phyloP scores from a whole-genome alignment of 768 basidiomycete species.

The Boletus rubroflammeus region DNA sequence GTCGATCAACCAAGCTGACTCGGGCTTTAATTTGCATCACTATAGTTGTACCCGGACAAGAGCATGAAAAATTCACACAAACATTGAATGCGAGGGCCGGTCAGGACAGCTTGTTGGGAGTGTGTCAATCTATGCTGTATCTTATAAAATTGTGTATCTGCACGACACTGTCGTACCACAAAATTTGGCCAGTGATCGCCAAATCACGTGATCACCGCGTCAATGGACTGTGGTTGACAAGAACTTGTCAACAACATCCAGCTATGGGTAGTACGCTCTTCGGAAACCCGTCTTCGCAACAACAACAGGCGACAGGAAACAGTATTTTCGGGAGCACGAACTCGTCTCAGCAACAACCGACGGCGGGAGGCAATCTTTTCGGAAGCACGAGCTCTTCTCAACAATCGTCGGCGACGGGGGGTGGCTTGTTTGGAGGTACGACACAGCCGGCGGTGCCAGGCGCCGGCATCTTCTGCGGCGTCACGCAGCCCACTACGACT shows the following conservation, averaged over 20 bases:
- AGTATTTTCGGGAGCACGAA: slow-evolving; percentile 25
- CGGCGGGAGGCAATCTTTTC: slow-evolving; percentile 16
- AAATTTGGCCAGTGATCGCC: too few relatives aligned
- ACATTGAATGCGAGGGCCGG: neutral
- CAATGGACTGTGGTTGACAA: neutral
- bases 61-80: slow-evolving; percentile 15
- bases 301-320: slow-evolving; percentile 22
- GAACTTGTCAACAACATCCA: neutral
- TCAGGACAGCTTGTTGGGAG: neutral
- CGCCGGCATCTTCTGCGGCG: slow-evolving; percentile 9
- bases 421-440: slow-evolving; percentile 16
- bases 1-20: neutral
- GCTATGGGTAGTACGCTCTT: slow-evolving; percentile 19
- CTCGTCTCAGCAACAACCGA: slow-evolving; percentile 25
- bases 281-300: slow-evolving; percentile 22
- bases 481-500: slow-evolving; percentile 12
- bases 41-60: slow-evolving; percentile 25
- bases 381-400: slow-evolving; percentile 13
- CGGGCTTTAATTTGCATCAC: neutral
- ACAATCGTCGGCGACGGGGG: slow-evolving; percentile 11
- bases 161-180: neutral
- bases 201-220: slow-evolving; percentile 12
- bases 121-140: neutral
- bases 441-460: slow-evolving; percentile 11
- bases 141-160: neutral